Base-by-base conservation (phyloP, 345 rosid genomes). In the Brassica incana region DNA sequence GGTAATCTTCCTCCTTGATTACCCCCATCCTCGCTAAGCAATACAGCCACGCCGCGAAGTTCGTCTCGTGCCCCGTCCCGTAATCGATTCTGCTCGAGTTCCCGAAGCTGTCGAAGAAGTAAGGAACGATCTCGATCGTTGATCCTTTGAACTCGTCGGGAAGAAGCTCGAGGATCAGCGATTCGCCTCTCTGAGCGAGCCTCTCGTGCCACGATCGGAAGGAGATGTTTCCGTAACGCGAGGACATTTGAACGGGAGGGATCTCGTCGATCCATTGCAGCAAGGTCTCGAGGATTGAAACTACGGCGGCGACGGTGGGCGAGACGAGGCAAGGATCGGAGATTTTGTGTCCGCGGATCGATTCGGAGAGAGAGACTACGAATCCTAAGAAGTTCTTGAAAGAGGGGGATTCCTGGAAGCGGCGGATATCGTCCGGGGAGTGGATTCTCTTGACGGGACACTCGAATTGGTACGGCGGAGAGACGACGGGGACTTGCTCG, bases 31-130 rank as follows among this genome's bases (percentile, higher is more conserved):
- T 88, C 2, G 97, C 97, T 83, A 95, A 86, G 82, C 99, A 93
- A 78, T 93, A 91, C 64, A 95, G 75, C 98, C 96, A 95, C 4
- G 97, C 97, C 3, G 90, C 91, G 29, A 95, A 95, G 79, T 93
- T 93, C 8, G 98, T 93, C 79, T 95, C 97, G 29, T 91, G 99
- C 2, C 98, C 98, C 0, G 97, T 93, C 2, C 99, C 97, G 65
- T 87, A 95, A 80, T 95, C 97, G 27, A 95, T 95, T 56, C 98
- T 89, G 70, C 93, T 93, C 1, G 84, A 69, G 84, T 95, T 95
- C 2, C 99, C 99, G 23, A 95, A 95, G 72, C 98, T 91, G 52
- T 95, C 99, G 1, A 83, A 82, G 77, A 95, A 91, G 83, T 93
- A 95, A 32, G 97, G 92, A 62, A 88, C 73, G 59, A 95, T 88